These are phyloP conservation scores for Aspergillus novofumigatus DNA, from an alignment of 2,329 filamentous ascomycete genomes.

Conservation along the genomic window DNA sequence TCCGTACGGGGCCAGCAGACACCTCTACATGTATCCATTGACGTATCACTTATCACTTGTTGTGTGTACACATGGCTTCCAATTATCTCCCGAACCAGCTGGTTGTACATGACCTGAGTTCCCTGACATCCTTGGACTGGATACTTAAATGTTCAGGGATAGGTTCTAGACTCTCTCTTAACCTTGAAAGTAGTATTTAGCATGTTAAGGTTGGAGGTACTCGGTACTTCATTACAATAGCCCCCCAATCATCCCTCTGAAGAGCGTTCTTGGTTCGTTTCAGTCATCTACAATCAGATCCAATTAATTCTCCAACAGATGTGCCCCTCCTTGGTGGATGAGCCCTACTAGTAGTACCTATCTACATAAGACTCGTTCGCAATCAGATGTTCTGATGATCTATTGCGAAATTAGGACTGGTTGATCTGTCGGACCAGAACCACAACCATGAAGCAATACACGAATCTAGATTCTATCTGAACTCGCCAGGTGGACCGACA, in stretches of 20 bases:
- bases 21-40: neutral
- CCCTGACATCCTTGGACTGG: neutral
- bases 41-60: neutral
- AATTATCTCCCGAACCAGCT: neutral
- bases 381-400: neutral
- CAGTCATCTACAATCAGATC: neutral
- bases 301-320: neutral
- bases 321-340: neutral
- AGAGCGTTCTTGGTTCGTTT: neutral
- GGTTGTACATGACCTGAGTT: neutral
- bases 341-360: neutral
- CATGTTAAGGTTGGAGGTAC: neutral
- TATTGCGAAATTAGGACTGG: conserved; percentile 11
- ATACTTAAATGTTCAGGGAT: neutral
- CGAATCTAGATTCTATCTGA: conserved; percentile 11
- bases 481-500: neutral
- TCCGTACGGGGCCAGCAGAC: neutral
- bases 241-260: neutral
- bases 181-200: neutral
- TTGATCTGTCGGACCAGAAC: conserved; percentile 17
- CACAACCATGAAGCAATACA: conserved; percentile 1
- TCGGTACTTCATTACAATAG: neutral
- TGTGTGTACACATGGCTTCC: neutral
- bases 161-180: neutral
- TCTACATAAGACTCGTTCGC: neutral